phyloP scores from a whole-genome alignment of 2,329 filamentous ascomycete species.

The Epichloe amarillans region DNA sequence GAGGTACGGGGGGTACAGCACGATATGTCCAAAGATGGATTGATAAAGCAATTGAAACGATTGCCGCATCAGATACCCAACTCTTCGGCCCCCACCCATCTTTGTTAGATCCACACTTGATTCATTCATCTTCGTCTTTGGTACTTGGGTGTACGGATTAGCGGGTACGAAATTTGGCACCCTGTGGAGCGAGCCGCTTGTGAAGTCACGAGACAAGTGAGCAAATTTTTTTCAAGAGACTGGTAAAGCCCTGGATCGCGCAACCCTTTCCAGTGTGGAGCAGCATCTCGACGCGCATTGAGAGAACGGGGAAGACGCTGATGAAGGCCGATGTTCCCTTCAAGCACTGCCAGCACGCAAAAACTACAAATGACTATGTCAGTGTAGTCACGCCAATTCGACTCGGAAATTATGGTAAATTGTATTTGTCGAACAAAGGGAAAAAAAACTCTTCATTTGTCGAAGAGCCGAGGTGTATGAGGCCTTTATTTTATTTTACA shows the following conservation, averaged over 20 bases:
- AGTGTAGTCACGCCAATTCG: conserved; percentile 1
- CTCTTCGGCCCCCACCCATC: not conserved
- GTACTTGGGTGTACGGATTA: conserved; percentile 4
- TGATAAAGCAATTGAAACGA: not conserved
- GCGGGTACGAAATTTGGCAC: conserved; percentile 18
- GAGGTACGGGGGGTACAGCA: too few species aligned
- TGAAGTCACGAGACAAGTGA: conserved; percentile 3
- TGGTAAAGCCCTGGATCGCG: not conserved
- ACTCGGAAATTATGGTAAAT: conserved; percentile 12
- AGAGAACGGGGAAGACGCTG: too few species aligned
- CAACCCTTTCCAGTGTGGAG: not conserved
- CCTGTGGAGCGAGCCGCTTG: conserved; percentile 16
- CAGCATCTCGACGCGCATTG: not conserved
- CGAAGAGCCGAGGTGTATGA: conserved; percentile 26
- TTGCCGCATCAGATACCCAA: not conserved
- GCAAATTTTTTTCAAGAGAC: not conserved
- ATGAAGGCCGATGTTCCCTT: too few species aligned
- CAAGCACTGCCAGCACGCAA: not conserved
- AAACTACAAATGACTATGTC: not conserved
- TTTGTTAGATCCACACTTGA: not conserved
- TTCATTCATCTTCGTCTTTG: not conserved
- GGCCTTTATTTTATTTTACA: conserved; percentile 30
- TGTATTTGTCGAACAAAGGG: conserved; percentile 11
- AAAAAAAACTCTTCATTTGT: conserved; percentile 16
- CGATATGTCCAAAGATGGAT: not conserved